Evolutionary conservation across 345 rosid genomes (phyloP).

Genomic region (Citrus unshiu): DNA sequence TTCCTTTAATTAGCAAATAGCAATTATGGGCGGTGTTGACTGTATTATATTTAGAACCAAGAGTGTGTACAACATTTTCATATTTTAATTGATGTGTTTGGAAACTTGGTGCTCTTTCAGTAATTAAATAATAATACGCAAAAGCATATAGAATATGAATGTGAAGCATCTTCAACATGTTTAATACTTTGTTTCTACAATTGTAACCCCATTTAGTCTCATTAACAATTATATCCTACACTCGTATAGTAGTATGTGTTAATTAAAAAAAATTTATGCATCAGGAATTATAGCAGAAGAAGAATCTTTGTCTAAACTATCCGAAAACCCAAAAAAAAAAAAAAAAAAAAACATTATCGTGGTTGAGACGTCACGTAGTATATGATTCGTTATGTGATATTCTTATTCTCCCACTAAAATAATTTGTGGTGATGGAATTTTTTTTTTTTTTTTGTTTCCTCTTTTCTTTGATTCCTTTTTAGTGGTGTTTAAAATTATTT

Average conservation of each 20-base stretch:
- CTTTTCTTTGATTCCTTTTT: slow-evolving; percentile 14
- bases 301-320: slow-evolving; percentile 44
- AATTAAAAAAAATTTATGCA: background rate
- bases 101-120: slow-evolving; percentile 10
- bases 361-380: slow-evolving; percentile 25
- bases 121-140: background rate
- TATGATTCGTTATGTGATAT: background rate
- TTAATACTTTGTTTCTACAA: slow-evolving; percentile 1
- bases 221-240: background rate
- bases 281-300: slow-evolving; percentile 16
- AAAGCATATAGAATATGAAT: background rate
- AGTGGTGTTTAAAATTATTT: background rate
- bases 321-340: background rate
- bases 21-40: slow-evolving; percentile 10
- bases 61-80: background rate
- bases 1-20: background rate
- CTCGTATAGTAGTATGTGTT: background rate
- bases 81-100: background rate
- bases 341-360: slow-evolving; percentile 22
- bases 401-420: background rate
- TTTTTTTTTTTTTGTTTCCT: background rate
- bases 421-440: background rate
- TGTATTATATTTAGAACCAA: background rate
- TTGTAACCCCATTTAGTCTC: slow-evolving; percentile 2
- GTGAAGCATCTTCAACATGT: background rate